phyloP scores from a whole-genome alignment of 257 asterid species.

The Echium plantagineum region DNA sequence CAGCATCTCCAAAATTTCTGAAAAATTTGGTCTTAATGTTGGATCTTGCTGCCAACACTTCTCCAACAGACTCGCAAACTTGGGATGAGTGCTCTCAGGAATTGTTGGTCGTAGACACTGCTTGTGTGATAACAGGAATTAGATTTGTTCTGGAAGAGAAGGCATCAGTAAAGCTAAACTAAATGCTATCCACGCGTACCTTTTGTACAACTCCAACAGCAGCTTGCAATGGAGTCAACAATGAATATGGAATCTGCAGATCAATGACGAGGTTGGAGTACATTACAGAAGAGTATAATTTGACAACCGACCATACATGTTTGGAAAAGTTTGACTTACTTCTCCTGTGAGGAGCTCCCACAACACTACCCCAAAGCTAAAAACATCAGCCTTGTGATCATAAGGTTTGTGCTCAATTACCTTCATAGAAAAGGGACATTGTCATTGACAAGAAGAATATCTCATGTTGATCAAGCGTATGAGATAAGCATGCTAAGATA shows the following conservation, averaged over 20 bases:
- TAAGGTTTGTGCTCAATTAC: slow-evolving; percentile 42
- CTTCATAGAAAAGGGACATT: slow-evolving; percentile 12
- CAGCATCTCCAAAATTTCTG: slow-evolving; percentile 32
- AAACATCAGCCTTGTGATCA: slow-evolving; percentile 39
- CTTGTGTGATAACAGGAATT: neutral
- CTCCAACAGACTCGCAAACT: slow-evolving; percentile 32
- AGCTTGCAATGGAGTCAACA: slow-evolving; percentile 41
- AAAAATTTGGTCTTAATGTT: slow-evolving; percentile 35
- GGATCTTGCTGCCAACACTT: slow-evolving; percentile 53
- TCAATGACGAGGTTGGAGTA: neutral
- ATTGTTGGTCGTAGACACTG: slow-evolving; percentile 44
- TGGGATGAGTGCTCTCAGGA: slow-evolving; percentile 38
- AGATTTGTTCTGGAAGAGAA: neutral
- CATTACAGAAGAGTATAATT: neutral
- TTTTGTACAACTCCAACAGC: slow-evolving; percentile 41
- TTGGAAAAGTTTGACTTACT: slow-evolving; percentile 17
- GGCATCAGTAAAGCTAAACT: neutral
- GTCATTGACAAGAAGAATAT: neutral
- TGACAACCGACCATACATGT: neutral
- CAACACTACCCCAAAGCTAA: slow-evolving; percentile 34
- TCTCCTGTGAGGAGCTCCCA: slow-evolving; percentile 49
- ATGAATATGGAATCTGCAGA: slow-evolving; percentile 35
- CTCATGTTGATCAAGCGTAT: neutral
- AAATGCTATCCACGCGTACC: slow-evolving; percentile 14
- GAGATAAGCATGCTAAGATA: neutral